phyloP scores from a whole-genome alignment of 1,284 basidiomycete genomes.

The Stygiomarasmius scandens region DNA sequence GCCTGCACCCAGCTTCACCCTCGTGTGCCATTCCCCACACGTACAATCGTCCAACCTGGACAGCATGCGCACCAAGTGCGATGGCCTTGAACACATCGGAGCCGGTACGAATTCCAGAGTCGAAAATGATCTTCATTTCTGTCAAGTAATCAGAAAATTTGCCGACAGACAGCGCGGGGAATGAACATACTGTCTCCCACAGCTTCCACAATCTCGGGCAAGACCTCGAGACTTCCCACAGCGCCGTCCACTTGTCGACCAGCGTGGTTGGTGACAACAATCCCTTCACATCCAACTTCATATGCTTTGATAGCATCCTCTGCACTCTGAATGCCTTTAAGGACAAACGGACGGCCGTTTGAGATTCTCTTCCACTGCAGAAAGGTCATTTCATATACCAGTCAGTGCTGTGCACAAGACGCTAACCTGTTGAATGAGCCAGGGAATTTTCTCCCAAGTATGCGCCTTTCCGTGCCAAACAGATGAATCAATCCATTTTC shows the following conservation, averaged over 20 bases:
- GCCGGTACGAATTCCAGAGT: conserved; percentile 60
- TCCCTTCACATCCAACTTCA: conserved; percentile 57
- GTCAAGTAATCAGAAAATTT: not conserved
- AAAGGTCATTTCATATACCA: not conserved
- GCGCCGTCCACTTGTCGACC: conserved; percentile 65
- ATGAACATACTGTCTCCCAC: conserved; percentile 47
- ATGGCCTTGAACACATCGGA: conserved; percentile 63
- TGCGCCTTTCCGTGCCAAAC: conserved; percentile 64
- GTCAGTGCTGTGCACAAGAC: not conserved
- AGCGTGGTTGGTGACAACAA: conserved; percentile 64
- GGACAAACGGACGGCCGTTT: conserved; percentile 53
- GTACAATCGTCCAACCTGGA: conserved; percentile 48
- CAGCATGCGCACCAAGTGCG: conserved; percentile 49
- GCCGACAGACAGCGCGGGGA: not conserved
- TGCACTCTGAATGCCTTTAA: conserved; percentile 57
- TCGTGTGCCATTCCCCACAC: conserved; percentile 57
- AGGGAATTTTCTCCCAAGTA: conserved; percentile 57
- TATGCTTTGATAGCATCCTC: conserved; percentile 52
- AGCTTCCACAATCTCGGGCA: conserved; percentile 55
- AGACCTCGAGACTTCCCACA: conserved; percentile 53
- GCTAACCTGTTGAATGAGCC: conserved; percentile 45
- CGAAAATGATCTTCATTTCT: conserved; percentile 64
- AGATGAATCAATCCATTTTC: conserved; percentile 55
- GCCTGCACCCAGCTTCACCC: conserved; percentile 49
- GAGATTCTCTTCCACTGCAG: conserved; percentile 56